phyloP scores from a whole-genome alignment of 208 protist species.

The Trichomonas vaginalis region DNA sequence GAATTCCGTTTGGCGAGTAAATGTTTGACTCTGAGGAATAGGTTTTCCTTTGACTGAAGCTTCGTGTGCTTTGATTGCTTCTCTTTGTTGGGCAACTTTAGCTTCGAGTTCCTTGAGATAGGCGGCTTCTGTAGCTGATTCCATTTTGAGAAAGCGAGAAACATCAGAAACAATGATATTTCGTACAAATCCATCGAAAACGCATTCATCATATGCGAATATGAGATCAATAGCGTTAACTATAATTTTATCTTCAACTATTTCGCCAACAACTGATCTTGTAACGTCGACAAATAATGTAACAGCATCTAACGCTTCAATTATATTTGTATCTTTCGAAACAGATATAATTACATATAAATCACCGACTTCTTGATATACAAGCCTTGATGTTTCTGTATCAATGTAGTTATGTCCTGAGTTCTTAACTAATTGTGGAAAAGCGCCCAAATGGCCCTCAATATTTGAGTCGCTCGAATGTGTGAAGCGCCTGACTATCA shows the following conservation, averaged over 20 bases:
- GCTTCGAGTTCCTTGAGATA: neutral
- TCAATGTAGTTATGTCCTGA: neutral
- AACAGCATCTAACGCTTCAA: neutral
- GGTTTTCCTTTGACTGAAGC: neutral
- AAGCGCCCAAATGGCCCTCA: neutral
- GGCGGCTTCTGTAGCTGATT: neutral
- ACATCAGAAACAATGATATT: neutral
- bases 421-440: neutral
- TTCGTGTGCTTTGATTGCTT: neutral
- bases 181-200: neutral
- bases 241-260: neutral
- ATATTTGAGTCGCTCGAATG: neutral
- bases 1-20: neutral
- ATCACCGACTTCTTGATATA: neutral
- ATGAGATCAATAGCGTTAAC: neutral
- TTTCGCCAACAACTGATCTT: neutral
- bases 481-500: neutral
- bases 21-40: neutral
- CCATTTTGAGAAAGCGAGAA: neutral
- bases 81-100: neutral
- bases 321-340: neutral
- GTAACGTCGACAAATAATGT: neutral
- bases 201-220: slow-evolving; percentile 16
- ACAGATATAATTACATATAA: neutral
- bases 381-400: neutral